phyloP scores from a whole-genome alignment of 2,329 filamentous ascomycete genomes.

The Metarhizium robertsii region DNA sequence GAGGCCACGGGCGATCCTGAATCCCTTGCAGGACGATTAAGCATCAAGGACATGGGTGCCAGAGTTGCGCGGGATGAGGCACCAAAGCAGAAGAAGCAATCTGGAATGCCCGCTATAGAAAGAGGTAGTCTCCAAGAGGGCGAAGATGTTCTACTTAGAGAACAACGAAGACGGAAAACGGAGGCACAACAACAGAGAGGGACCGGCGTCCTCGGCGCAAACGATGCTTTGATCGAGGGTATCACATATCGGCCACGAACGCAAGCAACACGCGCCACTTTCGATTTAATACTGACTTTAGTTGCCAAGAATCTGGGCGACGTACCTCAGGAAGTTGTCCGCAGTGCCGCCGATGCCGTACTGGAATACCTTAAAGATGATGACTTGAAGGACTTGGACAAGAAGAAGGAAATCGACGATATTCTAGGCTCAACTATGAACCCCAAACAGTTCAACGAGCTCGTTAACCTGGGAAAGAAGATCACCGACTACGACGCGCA shows the following conservation, averaged over 20 bases:
- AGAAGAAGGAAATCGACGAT: conserved; percentile 96
- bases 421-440: conserved; percentile 74
- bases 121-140: conserved; percentile 70
- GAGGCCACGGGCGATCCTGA: conserved; percentile 96
- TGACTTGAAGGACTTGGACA: conserved; percentile 92
- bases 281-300: conserved; percentile 87
- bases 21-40: conserved; percentile 88
- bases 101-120: conserved; percentile 60
- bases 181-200: conserved; percentile 58
- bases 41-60: conserved; percentile 89
- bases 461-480: conserved; percentile 95
- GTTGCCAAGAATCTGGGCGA: conserved; percentile 85
- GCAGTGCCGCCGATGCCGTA: conserved; percentile 87
- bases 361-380: conserved; percentile 92
- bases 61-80: conserved; percentile 70
- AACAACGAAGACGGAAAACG: conserved; percentile 79
- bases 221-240: conserved; percentile 82
- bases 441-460: conserved; percentile 90
- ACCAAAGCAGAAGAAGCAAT: conserved; percentile 71
- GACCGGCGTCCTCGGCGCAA: conserved; percentile 71
- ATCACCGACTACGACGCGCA: conserved; percentile 97
- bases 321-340: conserved; percentile 81
- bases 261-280: conserved; percentile 82
- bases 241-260: conserved; percentile 88
- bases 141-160: conserved; percentile 70